These are phyloP conservation scores for Kappamyces sp. DNA, from an alignment of 192 early-diverging fungal species.

Conservation along the genomic window DNA sequence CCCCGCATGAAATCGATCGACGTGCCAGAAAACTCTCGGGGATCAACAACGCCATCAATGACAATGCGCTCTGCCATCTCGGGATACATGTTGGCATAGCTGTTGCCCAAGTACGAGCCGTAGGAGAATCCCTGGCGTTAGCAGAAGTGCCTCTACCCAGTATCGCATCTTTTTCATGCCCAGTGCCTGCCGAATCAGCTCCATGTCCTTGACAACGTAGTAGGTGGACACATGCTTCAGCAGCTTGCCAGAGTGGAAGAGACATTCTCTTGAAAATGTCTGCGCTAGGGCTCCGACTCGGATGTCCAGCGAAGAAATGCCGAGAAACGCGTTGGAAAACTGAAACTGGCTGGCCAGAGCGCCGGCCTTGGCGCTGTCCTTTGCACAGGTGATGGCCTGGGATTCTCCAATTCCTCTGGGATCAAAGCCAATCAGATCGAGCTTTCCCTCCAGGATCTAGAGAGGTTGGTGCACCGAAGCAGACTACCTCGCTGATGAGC, in stretches of 20 bases:
- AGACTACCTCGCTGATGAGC: slow-evolving; percentile 15
- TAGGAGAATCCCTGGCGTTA: slow-evolving; percentile 29
- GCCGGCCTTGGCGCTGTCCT: background rate
- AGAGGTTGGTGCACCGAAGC: slow-evolving; percentile 4
- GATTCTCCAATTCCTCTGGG: slow-evolving; percentile 35
- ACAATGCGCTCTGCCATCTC: slow-evolving; percentile 36
- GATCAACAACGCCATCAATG: slow-evolving; percentile 38
- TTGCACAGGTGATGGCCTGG: slow-evolving; percentile 17
- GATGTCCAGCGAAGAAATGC: no score
- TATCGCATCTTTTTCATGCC: slow-evolving; percentile 33
- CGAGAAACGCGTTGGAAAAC: no score
- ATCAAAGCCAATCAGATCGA: slow-evolving; percentile 37
- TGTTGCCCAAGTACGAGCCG: slow-evolving; percentile 37
- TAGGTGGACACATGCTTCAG: slow-evolving; percentile 36
- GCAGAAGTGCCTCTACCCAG: background rate
- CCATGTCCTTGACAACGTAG: slow-evolving; percentile 36
- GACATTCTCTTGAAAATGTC: slow-evolving; percentile 5
- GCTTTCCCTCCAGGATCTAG: no score
- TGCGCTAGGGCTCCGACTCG: no score
- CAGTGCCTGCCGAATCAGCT: slow-evolving; percentile 31
- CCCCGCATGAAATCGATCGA: slow-evolving; percentile 6
- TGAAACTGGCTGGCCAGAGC: no score
- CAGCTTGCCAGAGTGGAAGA: slow-evolving; percentile 21
- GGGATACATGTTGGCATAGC: slow-evolving; percentile 48
- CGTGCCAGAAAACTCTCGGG: slow-evolving; percentile 18